Percentiles rank a stretch among this genome's conserved stretches.
Conservation (phyloP, 345 rosid species). For the Citrus reticulata region DNA sequence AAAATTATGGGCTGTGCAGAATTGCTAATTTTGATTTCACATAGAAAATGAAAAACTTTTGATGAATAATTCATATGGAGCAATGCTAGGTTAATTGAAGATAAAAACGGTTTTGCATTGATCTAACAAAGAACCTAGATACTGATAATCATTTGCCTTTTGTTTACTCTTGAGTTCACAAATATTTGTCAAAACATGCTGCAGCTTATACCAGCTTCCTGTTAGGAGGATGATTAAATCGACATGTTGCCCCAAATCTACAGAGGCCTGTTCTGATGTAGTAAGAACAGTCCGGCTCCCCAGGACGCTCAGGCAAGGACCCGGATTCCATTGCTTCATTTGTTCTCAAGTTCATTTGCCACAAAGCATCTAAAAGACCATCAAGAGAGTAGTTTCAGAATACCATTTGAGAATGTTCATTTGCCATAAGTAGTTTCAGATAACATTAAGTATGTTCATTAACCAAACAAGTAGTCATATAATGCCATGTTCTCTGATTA, state of each 20-base stretch:
- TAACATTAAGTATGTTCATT: slow-evolving; percentile 17
- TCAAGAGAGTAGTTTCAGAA: slow-evolving; percentile 22
- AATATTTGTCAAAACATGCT: slow-evolving; percentile 14
- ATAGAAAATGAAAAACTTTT: not conserved
- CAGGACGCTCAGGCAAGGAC: slow-evolving; percentile 81
- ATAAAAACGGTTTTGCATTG: not conserved
- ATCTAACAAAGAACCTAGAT: slow-evolving; percentile 3
- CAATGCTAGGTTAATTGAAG: not conserved
- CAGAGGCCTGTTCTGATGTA: slow-evolving; percentile 98
- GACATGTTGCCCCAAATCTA: slow-evolving; percentile 73
- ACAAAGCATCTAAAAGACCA: slow-evolving; percentile 68
- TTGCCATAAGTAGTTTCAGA: slow-evolving; percentile 21
- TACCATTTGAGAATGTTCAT: slow-evolving; percentile 17
- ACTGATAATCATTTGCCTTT: slow-evolving; percentile 4
- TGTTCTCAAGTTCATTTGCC: slow-evolving; percentile 78
- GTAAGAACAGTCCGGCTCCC: slow-evolving; percentile 95
- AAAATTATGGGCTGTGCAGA: not conserved
- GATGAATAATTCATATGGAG: not conserved
- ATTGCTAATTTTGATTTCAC: not conserved
- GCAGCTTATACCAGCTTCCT: slow-evolving; percentile 72
- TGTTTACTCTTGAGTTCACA: slow-evolving; percentile 9
- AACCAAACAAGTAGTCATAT: not conserved
- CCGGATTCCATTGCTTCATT: slow-evolving; percentile 70
- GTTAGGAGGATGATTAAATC: slow-evolving; percentile 78
- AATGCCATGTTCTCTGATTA: not conserved